phyloP scores from a whole-genome alignment of 139 green algal genomes.

The Picochlorum sp. region DNA sequence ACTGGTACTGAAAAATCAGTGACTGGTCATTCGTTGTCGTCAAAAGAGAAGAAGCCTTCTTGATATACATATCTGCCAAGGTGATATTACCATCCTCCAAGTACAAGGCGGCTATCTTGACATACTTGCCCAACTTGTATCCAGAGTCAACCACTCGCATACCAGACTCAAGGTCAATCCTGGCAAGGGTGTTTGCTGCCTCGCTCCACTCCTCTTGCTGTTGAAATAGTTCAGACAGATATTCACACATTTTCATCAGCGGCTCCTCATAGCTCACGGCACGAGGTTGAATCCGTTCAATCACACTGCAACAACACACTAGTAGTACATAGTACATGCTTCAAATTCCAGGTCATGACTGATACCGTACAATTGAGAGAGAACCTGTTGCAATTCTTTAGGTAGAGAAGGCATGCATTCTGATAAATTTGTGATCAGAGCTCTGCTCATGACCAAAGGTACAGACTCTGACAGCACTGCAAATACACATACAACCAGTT shows the following conservation, averaged over 20 bases:
- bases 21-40: conserved; percentile 55
- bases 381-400: conserved; percentile 48
- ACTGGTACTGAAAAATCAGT: conserved; percentile 93
- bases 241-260: conserved; percentile 46
- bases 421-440: conserved; percentile 57
- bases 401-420: conserved; percentile 49
- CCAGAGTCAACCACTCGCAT: conserved; percentile 43
- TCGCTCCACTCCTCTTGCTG: conserved; percentile 80
- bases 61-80: conserved; percentile 86
- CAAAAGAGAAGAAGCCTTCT: conserved; percentile 82
- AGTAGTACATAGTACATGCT: too few species aligned
- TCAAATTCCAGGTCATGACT: too few species aligned
- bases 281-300: conserved; percentile 63
- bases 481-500: not conserved
- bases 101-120: conserved; percentile 94
- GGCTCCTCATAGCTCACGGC: conserved; percentile 84
- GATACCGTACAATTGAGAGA: conserved; percentile 55
- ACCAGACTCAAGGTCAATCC: conserved; percentile 86
- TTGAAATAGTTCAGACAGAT: conserved; percentile 44
- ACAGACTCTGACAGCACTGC: conserved; percentile 76
- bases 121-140: conserved; percentile 83
- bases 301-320: conserved; percentile 35
- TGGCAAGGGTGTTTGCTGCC: conserved; percentile 74
- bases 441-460: conserved; percentile 68
- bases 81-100: conserved; percentile 86